phyloP scores from a whole-genome alignment of 1,284 basidiomycete genomes.

The Melampsora abietis-canadensis region DNA sequence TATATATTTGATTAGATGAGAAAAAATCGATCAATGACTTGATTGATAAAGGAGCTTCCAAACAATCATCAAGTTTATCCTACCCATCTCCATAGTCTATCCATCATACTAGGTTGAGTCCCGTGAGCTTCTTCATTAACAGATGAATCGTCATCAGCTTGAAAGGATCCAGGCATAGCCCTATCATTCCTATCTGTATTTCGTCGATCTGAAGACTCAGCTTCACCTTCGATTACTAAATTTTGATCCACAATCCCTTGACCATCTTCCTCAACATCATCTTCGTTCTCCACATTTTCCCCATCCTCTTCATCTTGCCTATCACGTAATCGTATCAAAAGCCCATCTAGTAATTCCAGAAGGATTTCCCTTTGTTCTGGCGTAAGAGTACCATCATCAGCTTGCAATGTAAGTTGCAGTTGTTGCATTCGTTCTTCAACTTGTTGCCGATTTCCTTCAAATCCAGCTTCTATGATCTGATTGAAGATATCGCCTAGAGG shows the following conservation, averaged over 20 bases:
- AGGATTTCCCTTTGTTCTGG: conserved; percentile 45
- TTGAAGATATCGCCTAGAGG: not conserved
- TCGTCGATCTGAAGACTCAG: not conserved
- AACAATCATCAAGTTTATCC: not conserved
- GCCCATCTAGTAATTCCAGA: conserved; percentile 45
- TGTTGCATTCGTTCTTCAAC: conserved; percentile 44
- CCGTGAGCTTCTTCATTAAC: not conserved
- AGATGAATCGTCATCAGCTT: not conserved
- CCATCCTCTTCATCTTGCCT: conserved; percentile 29
- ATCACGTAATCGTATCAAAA: conserved; percentile 25
- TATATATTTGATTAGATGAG: too few species aligned
- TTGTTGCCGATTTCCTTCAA: conserved; percentile 6
- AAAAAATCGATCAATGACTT: too few species aligned
- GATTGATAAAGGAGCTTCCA: too few species aligned
- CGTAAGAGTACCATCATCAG: conserved; percentile 43
- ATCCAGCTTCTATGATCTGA: not conserved
- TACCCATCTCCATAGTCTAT: not conserved
- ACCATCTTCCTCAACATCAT: conserved; percentile 31
- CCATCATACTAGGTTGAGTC: not conserved
- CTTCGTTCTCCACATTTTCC: conserved; percentile 17
- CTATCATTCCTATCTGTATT: not conserved
- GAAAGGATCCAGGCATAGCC: conserved; percentile 1
- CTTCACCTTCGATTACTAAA: not conserved
- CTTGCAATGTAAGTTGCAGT: conserved; percentile 45
- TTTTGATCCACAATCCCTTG: not conserved